Evolutionary conservation across 2,329 filamentous ascomycete species (phyloP).

Genomic region (Colletotrichum caudatum): DNA sequence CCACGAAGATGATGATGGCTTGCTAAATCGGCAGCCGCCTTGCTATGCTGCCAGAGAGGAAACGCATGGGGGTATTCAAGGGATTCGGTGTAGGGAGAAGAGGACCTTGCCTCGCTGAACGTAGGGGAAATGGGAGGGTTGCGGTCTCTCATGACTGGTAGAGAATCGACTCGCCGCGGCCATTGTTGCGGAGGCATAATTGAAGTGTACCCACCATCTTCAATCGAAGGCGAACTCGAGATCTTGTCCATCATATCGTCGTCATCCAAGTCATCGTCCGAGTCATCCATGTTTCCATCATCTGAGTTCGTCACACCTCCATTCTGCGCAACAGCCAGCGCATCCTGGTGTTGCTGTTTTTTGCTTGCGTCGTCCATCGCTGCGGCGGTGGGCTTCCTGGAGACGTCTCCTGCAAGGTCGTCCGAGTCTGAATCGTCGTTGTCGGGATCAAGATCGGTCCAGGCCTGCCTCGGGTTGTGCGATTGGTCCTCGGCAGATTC

Average conservation of each 20-base stretch:
- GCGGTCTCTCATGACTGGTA: slow-evolving; percentile 50
- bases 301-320: slow-evolving; percentile 64
- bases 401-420: slow-evolving; percentile 57
- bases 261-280: slow-evolving; percentile 81
- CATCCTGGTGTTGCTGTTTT: slow-evolving; percentile 52
- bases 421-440: slow-evolving; percentile 59
- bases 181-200: slow-evolving; percentile 53
- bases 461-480: slow-evolving; percentile 72
- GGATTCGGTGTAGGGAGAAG: slow-evolving; percentile 58
- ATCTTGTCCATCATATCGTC: slow-evolving; percentile 99
- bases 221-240: slow-evolving; percentile 97
- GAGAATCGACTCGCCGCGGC: slow-evolving; percentile 60
- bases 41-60: slow-evolving; percentile 48
- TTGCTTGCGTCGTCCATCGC: slow-evolving; percentile 45
- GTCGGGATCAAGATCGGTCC: slow-evolving; percentile 55
- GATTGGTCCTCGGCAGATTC: slow-evolving; percentile 80
- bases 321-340: slow-evolving; percentile 71
- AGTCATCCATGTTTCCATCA: slow-evolving; percentile 75
- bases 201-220: slow-evolving; percentile 88
- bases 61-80: slow-evolving; percentile 51
- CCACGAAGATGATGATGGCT: slow-evolving; percentile 59
- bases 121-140: slow-evolving; percentile 49
- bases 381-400: slow-evolving; percentile 53
- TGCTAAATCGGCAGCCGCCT: slow-evolving; percentile 47
- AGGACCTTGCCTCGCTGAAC: slow-evolving; percentile 52